Evolutionary conservation across 108 stramenopile species (phyloP), one percentile per base, ranked within the genome.

Genomic region (Bacterosira constricta): DNA sequence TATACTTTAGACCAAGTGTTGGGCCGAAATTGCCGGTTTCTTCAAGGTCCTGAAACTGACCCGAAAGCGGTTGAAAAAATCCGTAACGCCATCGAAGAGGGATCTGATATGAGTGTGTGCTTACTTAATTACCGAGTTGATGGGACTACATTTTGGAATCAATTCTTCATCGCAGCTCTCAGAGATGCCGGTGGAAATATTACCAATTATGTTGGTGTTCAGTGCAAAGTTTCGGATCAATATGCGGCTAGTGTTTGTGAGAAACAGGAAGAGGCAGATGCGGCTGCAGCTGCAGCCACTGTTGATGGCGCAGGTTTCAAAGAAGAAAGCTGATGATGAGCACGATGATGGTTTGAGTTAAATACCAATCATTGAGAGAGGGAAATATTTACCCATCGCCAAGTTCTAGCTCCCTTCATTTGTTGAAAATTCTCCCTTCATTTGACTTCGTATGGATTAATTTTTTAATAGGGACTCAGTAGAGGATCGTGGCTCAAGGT

Each of bases 111-210:
- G 69, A 85, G 83, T 61, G 97, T 98, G 12, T 96, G 95, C 58
- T 67, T 99, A 17, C 79, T 98, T 8, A 99, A 99, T 70, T 99
- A 98, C 69, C 90, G 97, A 66, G 95, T 94, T 9, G 97, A 97
- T 77, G 97, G 98, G 13, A 89, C 87, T 11, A 94, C 96, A 0
- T 99, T 99, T 84, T 99, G 97, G 97, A 98, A 99, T 79, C 96
- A 97, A 75, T 96, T 98, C 73, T 98, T 96, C 79, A 94, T 98
- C 62, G 97, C 96, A 29, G 93, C 96, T 4, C 77, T 98, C 38
- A 73, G 94, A 34, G 97, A 97, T 84, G 93, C 89, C 13, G 74
- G 83, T 50, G 96, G 97, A 27, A 83, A 84, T 58, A 88, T 98
- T 45, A 97, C 97, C 39, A 98, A 96, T 75, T 98, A 95, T 88